These are phyloP conservation scores for Toxoplasma gondii DNA, from an alignment of 169 alveolate species.

Conservation along the genomic window DNA sequence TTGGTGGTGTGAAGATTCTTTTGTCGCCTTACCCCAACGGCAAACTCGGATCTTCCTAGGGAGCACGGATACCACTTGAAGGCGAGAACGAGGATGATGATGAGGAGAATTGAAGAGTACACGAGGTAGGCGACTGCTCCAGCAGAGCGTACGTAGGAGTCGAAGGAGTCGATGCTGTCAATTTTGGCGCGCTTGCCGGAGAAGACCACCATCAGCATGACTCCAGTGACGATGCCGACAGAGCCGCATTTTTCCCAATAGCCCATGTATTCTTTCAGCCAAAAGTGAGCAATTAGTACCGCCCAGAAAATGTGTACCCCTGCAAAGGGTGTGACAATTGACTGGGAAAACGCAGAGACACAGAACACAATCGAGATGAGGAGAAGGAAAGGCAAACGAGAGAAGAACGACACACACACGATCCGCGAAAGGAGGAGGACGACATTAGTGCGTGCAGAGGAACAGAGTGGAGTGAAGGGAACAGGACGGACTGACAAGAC, in stretches of 20 bases:
- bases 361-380: background rate
- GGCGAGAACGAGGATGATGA: background rate
- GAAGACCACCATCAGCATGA: conserved; percentile 45
- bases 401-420: background rate
- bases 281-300: conserved; percentile 48
- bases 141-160: conserved; percentile 16
- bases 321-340: conserved; percentile 69
- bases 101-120: background rate
- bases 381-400: background rate
- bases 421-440: too few species aligned
- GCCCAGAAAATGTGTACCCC: conserved; percentile 69
- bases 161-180: conserved; percentile 10
- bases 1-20: background rate
- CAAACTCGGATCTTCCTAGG: conserved; percentile 28
- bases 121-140: conserved; percentile 35
- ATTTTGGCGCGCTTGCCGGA: conserved; percentile 37
- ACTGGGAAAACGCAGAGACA: conserved; percentile 38
- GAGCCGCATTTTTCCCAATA: conserved; percentile 50
- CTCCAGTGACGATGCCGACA: conserved; percentile 34
- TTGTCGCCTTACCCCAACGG: conserved; percentile 40
- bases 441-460: background rate
- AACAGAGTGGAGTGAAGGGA: background rate
- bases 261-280: conserved; percentile 64
- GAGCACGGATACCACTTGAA: conserved; percentile 30
- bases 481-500: background rate